Evolutionary conservation across 2,329 filamentous ascomycete genomes (phyloP).

Genomic region (Penicillium polonicum): DNA sequence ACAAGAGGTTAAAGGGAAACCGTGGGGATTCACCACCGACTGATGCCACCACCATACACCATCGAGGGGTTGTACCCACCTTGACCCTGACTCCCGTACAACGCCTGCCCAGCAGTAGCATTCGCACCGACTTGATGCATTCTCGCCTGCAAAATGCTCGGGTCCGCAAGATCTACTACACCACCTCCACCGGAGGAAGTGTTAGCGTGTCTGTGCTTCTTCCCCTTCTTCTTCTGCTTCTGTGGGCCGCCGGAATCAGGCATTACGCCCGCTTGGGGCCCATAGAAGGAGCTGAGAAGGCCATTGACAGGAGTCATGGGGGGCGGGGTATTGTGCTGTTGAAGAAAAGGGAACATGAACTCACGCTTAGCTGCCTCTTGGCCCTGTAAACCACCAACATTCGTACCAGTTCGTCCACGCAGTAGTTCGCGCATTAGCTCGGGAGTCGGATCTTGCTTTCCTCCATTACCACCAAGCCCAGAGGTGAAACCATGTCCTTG

Average conservation of each 20-base stretch:
- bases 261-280: constrained; percentile 78
- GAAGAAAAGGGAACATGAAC: constrained; percentile 92
- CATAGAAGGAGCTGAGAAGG: constrained; percentile 89
- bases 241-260: constrained; percentile 76
- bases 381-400: constrained; percentile 65
- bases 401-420: constrained; percentile 61
- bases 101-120: constrained; percentile 71
- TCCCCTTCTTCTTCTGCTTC: constrained; percentile 99
- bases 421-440: constrained; percentile 81
- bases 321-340: constrained; percentile 82
- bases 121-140: constrained; percentile 86
- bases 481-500: constrained; percentile 80
- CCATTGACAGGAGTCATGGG: constrained; percentile 89
- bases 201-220: constrained; percentile 99
- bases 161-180: constrained; percentile 99
- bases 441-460: constrained; percentile 69
- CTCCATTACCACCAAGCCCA: constrained; percentile 61
- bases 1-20: constrained; percentile 17
- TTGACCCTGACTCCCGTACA: constrained; percentile 83
- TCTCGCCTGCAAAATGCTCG: constrained; percentile 97
- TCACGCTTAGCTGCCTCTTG: constrained; percentile 95
- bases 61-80: constrained; percentile 86
- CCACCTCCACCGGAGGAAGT: constrained; percentile 99
- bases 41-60: constrained; percentile 72
- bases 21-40: constrained; percentile 59